A percentile compares a stretch with the other conserved stretches of the same genome.
Evolutionary conservation across 306 rosid species (phyloP).

Genomic region (Lithocarpus polystachyus): DNA sequence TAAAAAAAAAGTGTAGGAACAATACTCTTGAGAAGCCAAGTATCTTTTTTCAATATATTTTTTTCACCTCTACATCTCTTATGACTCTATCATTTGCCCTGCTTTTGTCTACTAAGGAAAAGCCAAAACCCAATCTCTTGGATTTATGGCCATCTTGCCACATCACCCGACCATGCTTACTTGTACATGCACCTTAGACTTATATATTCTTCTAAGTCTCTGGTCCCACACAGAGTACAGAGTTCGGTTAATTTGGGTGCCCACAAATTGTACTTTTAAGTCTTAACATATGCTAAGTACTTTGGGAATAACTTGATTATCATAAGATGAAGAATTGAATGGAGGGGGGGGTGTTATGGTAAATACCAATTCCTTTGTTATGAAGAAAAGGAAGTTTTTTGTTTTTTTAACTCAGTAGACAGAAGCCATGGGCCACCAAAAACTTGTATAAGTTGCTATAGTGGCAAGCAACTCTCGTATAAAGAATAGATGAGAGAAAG

Average conservation of each 20-base stretch:
- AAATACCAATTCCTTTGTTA: conserved; percentile 54
- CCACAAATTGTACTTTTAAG: background rate
- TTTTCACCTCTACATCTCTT: conserved; percentile 31
- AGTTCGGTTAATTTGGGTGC: conserved; percentile 6
- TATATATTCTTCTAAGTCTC: conserved; percentile 8
- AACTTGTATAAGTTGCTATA: conserved; percentile 35
- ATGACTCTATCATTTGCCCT: conserved; percentile 40
- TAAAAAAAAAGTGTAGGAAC: conserved; percentile 61
- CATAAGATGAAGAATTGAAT: background rate
- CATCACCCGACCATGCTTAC: conserved; percentile 29
- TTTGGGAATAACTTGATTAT: background rate
- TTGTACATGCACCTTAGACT: conserved; percentile 15
- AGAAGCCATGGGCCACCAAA: conserved; percentile 32
- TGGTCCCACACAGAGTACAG: background rate
- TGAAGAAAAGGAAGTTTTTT: conserved; percentile 53
- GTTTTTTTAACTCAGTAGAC: conserved; percentile 34
- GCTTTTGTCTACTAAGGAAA: conserved; percentile 52
- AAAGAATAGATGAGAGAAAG: conserved; percentile 44
- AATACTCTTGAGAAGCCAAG: conserved; percentile 84
- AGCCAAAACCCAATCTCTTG: conserved; percentile 28
- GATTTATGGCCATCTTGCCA: conserved; percentile 42
- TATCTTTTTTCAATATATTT: conserved; percentile 44
- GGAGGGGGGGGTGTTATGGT: conserved; percentile 32
- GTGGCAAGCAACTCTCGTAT: conserved; percentile 42
- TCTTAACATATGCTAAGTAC: background rate